Evolutionary conservation across 306 rosid genomes (phyloP).

Genomic region (Prunus davidiana): DNA sequence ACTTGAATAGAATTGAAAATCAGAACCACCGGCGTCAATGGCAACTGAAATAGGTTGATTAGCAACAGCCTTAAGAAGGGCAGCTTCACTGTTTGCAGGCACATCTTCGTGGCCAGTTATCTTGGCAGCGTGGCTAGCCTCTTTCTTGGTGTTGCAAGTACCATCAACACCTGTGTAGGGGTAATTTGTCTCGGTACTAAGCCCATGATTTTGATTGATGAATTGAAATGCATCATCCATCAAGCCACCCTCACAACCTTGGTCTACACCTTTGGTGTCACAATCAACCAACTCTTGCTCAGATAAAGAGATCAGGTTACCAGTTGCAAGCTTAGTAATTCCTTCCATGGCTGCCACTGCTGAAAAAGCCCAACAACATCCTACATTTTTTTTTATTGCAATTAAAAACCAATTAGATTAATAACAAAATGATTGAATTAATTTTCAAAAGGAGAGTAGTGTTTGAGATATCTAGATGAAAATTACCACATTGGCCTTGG

Average conservation of each 20-base stretch:
- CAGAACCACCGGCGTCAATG: conserved; percentile 39
- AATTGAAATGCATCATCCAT: conserved; percentile 49
- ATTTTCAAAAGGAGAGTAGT: neutral
- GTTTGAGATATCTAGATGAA: neutral
- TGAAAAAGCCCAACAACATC: conserved; percentile 44
- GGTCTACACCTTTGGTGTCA: neutral
- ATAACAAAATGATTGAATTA: neutral
- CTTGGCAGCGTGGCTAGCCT: conserved; percentile 6
- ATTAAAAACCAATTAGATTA: neutral
- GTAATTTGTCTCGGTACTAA: conserved; percentile 33
- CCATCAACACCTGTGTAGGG: conserved; percentile 33
- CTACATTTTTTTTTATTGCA: conserved; percentile 1
- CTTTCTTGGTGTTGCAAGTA: conserved; percentile 24
- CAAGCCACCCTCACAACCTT: conserved; percentile 40
- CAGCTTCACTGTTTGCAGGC: conserved; percentile 32
- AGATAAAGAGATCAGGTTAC: conserved; percentile 30
- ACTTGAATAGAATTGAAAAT: conserved; percentile 32
- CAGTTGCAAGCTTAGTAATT: conserved; percentile 18
- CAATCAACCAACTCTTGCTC: no score
- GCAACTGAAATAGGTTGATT: conserved; percentile 43
- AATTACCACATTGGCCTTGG: conserved; percentile 41
- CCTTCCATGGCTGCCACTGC: conserved; percentile 48
- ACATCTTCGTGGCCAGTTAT: conserved; percentile 37
- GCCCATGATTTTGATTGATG: conserved; percentile 33
- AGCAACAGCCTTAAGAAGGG: conserved; percentile 31